A percentile compares a stretch with the other conserved stretches of the same genome.
These are phyloP conservation scores for Coniella lustricola DNA, from an alignment of 2,329 filamentous ascomycete genomes.

Conservation along the genomic window DNA sequence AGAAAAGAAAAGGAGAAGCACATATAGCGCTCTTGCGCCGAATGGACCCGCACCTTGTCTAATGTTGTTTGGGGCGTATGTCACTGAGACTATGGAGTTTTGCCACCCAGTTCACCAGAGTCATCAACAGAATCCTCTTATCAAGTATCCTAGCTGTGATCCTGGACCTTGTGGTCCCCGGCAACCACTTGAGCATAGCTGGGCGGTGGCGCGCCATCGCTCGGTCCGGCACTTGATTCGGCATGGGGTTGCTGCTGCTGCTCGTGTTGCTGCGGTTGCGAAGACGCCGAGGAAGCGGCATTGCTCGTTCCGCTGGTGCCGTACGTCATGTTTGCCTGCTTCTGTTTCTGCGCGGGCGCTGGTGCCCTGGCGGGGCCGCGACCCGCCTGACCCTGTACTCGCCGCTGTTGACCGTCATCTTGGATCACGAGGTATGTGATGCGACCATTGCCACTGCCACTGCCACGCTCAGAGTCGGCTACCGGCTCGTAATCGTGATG, in stretches of 20 bases:
- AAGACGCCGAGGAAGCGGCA: constrained; percentile 21
- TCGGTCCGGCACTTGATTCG: constrained; percentile 30
- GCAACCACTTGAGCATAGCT: constrained; percentile 86
- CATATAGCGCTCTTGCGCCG: too few species aligned
- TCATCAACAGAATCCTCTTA: not conserved
- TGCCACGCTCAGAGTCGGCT: constrained; percentile 49
- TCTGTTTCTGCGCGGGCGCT: constrained; percentile 18
- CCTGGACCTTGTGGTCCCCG: constrained; percentile 87
- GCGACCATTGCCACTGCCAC: constrained; percentile 28
- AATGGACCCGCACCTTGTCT: too few species aligned
- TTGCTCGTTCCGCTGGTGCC: constrained; percentile 31
- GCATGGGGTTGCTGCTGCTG: constrained; percentile 23
- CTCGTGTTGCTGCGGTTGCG: constrained; percentile 24
- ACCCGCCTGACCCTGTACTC: constrained; percentile 29
- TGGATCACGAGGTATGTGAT: constrained; percentile 76
- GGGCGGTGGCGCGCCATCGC: constrained; percentile 49
- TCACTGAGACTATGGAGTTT: too few species aligned
- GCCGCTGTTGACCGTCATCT: constrained; percentile 28
- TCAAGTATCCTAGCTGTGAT: constrained; percentile 38
- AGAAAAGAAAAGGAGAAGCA: too few species aligned
- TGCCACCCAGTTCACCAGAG: too few species aligned
- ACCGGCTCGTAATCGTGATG: constrained; percentile 59
- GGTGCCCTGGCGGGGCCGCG: constrained; percentile 21
- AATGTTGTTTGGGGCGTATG: too few species aligned
- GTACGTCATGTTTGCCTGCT: constrained; percentile 37